These are phyloP conservation scores for Rhodotorula sp. DNA, from an alignment of 1,284 basidiomycete genomes.

Conservation along the genomic window DNA sequence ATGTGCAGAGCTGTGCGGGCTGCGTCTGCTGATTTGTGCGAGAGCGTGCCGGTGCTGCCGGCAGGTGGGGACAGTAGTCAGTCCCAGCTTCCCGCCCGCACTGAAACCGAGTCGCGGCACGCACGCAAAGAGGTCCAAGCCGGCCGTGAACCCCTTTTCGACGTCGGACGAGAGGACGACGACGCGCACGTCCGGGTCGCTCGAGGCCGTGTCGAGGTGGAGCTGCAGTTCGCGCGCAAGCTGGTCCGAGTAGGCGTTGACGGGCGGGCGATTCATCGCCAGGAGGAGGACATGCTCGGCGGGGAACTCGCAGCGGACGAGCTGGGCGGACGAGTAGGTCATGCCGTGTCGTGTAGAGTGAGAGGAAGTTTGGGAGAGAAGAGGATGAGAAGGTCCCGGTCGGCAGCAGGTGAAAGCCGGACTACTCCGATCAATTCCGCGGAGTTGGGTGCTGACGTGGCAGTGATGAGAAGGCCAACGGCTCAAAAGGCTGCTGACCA, in stretches of 20 bases:
- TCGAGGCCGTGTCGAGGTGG: constrained; percentile 58
- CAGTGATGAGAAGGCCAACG: no score
- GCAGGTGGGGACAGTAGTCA: neutral
- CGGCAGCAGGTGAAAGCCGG: neutral
- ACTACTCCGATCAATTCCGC: no score
- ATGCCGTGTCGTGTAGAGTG: neutral
- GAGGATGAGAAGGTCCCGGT: neutral
- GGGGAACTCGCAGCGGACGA: constrained; percentile 30
- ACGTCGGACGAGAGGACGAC: constrained; percentile 69
- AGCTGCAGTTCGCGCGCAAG: constrained; percentile 68
- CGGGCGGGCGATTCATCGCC: constrained; percentile 53
- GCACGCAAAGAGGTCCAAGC: constrained; percentile 67
- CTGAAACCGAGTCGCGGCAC: neutral
- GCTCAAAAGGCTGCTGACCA: neutral
- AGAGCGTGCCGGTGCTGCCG: constrained; percentile 18
- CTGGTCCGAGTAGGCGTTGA: constrained; percentile 68
- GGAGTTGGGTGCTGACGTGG: no score
- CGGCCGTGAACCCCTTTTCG: constrained; percentile 74
- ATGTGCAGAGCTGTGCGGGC: constrained; percentile 28
- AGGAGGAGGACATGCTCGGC: constrained; percentile 37
- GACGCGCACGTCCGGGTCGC: constrained; percentile 62
- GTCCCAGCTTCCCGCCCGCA: neutral
- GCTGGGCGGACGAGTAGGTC: constrained; percentile 5
- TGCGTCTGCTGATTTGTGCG: constrained; percentile 35
- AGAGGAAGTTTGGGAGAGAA: no score